phyloP scores from a whole-genome alignment of 306 rosid genomes.

The Cucurbita ficifolia region DNA sequence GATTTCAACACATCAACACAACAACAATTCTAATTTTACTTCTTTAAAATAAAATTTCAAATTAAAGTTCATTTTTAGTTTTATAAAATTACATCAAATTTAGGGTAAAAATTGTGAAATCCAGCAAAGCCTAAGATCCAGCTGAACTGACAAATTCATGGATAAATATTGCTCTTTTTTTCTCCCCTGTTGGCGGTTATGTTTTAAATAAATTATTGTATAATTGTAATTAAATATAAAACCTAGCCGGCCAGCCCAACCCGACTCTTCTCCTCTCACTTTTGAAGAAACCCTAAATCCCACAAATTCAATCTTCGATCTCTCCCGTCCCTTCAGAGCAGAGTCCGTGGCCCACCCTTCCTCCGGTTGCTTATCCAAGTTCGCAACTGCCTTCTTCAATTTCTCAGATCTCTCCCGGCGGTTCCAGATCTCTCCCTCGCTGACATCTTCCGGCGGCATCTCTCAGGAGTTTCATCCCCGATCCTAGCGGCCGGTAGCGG shows the following conservation, averaged over 20 bases:
- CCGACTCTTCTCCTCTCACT: background rate
- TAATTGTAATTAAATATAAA: background rate
- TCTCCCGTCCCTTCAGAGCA: background rate
- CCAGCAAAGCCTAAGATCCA: too few relatives aligned
- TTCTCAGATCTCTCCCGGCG: background rate
- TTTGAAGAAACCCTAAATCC: background rate
- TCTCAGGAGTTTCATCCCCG: background rate
- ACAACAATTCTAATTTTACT: too few relatives aligned
- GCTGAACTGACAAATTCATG: too few relatives aligned
- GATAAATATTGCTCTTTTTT: too few relatives aligned
- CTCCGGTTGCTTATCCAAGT: background rate
- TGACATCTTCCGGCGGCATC: background rate
- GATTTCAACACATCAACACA: too few relatives aligned
- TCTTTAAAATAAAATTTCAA: too few relatives aligned
- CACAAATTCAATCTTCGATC: background rate
- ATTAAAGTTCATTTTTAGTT: too few relatives aligned
- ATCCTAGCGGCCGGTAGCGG: background rate
- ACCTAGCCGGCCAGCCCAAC: background rate
- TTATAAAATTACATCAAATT: too few relatives aligned
- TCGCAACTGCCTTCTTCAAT: background rate
- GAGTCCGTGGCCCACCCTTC: background rate
- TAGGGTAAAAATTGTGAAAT: too few relatives aligned
- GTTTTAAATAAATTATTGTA: too few relatives aligned
- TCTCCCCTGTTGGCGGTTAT: too few relatives aligned
- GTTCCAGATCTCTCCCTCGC: background rate